phyloP scores from a whole-genome alignment of 257 asterid genomes.

The Solanum tacnaense region DNA sequence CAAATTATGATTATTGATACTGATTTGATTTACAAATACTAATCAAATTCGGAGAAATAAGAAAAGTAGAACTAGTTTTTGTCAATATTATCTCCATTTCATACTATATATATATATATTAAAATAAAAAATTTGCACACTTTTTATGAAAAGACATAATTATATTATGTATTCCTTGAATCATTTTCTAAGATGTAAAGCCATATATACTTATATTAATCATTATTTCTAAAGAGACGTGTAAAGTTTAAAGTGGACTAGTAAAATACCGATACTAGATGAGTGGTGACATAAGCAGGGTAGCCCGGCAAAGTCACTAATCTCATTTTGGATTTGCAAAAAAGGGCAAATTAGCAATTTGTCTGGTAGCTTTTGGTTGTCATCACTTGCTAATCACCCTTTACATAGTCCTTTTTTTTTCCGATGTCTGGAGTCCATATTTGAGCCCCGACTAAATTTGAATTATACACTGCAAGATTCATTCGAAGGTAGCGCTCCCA shows the following conservation, averaged over 20 bases:
- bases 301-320: background rate
- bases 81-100: background rate
- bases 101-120: background rate
- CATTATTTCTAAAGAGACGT: background rate
- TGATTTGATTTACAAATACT: background rate
- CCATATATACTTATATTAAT: background rate
- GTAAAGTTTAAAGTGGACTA: background rate
- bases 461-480: rapidly evolving
- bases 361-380: background rate
- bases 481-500: rapidly evolving
- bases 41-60: background rate
- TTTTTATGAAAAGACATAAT: background rate
- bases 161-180: background rate
- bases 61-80: background rate
- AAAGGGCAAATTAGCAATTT: background rate
- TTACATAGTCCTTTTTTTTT: background rate
- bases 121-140: background rate
- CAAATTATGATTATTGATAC: background rate
- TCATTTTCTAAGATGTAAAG: no score
- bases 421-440: no score
- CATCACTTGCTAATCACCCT: background rate
- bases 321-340: background rate
- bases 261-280: rapidly evolving
- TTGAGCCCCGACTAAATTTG: rapidly evolving
- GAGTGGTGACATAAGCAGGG: background rate